phyloP scores from a whole-genome alignment of 2,329 filamentous ascomycete species.

The Geosmithia putterillii region DNA sequence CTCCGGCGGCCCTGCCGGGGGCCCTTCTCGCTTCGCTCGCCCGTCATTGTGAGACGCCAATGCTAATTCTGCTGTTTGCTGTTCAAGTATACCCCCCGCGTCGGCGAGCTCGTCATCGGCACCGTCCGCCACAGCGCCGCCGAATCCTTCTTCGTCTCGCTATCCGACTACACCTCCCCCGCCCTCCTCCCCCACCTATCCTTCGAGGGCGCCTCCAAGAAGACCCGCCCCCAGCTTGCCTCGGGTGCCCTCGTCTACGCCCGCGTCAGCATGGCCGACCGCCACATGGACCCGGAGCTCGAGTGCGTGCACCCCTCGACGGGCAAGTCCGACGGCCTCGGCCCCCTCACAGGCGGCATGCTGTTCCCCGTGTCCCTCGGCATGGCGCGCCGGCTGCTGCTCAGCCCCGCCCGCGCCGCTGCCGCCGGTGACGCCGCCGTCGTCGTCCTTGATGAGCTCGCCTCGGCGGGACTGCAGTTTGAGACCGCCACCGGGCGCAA shows the following conservation, averaged over 20 bases:
- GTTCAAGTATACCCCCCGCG: slow-evolving; percentile 72
- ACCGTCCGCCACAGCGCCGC: slow-evolving; percentile 63
- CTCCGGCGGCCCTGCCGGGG: too few relatives aligned
- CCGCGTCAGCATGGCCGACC: slow-evolving; percentile 63
- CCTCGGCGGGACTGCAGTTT: slow-evolving; percentile 65
- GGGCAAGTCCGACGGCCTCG: slow-evolving; percentile 79
- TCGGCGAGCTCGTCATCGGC: slow-evolving; percentile 81
- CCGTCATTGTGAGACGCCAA: neutral
- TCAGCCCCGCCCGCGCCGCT: slow-evolving; percentile 26
- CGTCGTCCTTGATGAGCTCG: slow-evolving; percentile 68
- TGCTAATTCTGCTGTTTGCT: too few relatives aligned
- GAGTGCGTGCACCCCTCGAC: slow-evolving; percentile 81
- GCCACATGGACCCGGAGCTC: slow-evolving; percentile 79
- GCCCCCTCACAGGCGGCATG: slow-evolving; percentile 76
- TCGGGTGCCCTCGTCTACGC: slow-evolving; percentile 79
- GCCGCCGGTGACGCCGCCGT: slow-evolving; percentile 45
- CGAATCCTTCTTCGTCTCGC: slow-evolving; percentile 69
- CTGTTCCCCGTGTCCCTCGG: slow-evolving; percentile 67
- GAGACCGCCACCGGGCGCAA: slow-evolving; percentile 92
- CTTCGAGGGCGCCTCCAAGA: slow-evolving; percentile 89
- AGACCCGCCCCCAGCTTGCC: slow-evolving; percentile 70
- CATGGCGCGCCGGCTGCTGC: slow-evolving; percentile 70
- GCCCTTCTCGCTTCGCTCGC: neutral
- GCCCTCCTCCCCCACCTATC: slow-evolving; percentile 74
- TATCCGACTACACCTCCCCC: slow-evolving; percentile 52